These are phyloP conservation scores for Clarireedia monteithiana DNA, from an alignment of 2,329 filamentous ascomycete species.

Conservation along the genomic window DNA sequence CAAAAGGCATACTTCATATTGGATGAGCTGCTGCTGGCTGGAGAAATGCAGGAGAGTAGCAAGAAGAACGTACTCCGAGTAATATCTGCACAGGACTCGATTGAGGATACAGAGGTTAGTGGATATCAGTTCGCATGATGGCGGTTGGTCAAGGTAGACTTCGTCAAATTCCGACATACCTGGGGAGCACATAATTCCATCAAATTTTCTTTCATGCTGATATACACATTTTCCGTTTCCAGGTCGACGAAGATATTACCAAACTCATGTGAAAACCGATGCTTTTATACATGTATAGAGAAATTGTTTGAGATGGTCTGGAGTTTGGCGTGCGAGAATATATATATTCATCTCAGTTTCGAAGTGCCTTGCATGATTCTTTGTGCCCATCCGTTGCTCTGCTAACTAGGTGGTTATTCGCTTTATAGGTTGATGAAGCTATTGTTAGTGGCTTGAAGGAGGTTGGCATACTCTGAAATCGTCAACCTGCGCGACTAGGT, in stretches of 20 bases:
- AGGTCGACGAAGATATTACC: constrained; percentile 32
- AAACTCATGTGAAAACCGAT: constrained; percentile 29
- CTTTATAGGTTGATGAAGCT: constrained; percentile 8
- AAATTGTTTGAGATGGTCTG: constrained; percentile 11
- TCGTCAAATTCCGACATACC: constrained; percentile 25
- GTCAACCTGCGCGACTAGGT: too few species aligned
- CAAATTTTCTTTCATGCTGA: constrained; percentile 9
- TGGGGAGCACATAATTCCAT: background rate
- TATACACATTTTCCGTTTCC: constrained; percentile 25
- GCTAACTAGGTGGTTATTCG: constrained; percentile 3
- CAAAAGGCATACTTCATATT: constrained; percentile 99
- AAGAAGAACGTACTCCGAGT: constrained; percentile 98
- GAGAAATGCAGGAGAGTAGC: constrained; percentile 97
- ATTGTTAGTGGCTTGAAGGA: constrained; percentile 4
- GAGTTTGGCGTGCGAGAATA: constrained; percentile 17
- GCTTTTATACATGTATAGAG: constrained; percentile 16
- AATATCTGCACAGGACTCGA: constrained; percentile 92
- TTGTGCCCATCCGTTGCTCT: constrained; percentile 6
- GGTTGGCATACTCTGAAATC: constrained; percentile 2
- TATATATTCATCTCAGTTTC: constrained; percentile 7
- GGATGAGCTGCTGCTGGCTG: constrained; percentile 88
- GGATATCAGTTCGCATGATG: background rate
- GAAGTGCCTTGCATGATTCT: background rate
- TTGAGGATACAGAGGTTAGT: constrained; percentile 97
- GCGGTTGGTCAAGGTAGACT: constrained; percentile 26